These are phyloP conservation scores for Psophocarpus tetragonolobus DNA, from an alignment of 306 rosid genomes.

Conservation along the genomic window DNA sequence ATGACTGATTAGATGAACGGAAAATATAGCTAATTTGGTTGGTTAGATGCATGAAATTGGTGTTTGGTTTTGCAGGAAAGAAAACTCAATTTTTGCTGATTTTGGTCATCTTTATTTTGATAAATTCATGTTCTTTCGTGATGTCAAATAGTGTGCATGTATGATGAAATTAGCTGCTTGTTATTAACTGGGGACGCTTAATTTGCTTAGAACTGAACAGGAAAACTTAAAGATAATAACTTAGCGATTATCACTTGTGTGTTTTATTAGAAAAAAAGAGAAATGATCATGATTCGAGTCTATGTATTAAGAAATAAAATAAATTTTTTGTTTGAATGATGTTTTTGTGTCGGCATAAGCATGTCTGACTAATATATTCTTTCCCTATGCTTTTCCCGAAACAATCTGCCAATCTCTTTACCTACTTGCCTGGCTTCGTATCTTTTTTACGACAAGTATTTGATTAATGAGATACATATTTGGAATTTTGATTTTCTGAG, in stretches of 20 bases:
- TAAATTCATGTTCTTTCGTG: neutral
- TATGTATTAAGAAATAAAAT: neutral
- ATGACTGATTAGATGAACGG: neutral
- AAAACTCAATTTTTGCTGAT: neutral
- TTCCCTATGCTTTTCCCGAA: constrained; percentile 2
- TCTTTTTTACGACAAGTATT: neutral
- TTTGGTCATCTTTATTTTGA: neutral
- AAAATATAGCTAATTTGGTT: neutral
- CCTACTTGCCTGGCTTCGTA: neutral
- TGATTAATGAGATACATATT: neutral
- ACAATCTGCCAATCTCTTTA: constrained; percentile 5
- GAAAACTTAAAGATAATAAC: neutral
- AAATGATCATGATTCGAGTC: neutral
- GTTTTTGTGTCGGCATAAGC: neutral
- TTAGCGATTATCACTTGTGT: neutral
- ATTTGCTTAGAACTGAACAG: constrained; percentile 10
- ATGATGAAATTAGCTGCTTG: neutral
- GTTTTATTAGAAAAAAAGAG: neutral
- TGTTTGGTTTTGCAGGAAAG: neutral
- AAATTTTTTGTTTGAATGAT: neutral
- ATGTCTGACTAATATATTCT: neutral
- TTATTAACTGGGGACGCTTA: neutral
- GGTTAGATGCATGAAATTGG: neutral
- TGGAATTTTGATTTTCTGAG: too few relatives aligned
- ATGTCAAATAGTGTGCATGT: neutral